Percentiles rank a stretch among this genome's conserved stretches.
These are phyloP conservation scores for Boletus rubroflammeus DNA, from an alignment of 768 basidiomycete species.

Conservation along the genomic window DNA sequence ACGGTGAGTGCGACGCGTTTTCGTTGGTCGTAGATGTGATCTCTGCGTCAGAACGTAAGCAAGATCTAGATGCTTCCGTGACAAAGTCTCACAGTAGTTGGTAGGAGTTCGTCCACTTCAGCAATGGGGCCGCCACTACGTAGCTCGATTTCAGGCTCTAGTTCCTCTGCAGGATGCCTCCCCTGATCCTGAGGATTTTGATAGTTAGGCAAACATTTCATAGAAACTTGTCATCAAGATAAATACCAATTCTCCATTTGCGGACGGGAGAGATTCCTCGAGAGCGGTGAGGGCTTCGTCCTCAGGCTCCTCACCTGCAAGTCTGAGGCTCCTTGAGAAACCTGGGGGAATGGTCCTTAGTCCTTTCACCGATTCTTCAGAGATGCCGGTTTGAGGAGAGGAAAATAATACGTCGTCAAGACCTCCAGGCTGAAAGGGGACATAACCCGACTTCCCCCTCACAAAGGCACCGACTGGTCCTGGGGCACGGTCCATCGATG, in stretches of 20 bases:
- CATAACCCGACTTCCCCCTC: constrained; percentile 87
- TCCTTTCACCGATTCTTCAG: constrained; percentile 38
- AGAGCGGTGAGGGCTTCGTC: constrained; percentile 40
- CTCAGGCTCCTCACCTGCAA: constrained; percentile 55
- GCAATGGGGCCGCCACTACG: constrained; percentile 24
- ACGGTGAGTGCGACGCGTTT: constrained; percentile 41
- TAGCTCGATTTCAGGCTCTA: constrained; percentile 21
- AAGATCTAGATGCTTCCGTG: background rate
- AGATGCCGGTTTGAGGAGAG: constrained; percentile 25
- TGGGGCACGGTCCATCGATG: constrained; percentile 81
- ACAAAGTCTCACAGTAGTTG: constrained; percentile 41
- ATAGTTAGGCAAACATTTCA: constrained; percentile 22
- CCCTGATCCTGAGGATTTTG: constrained; percentile 19
- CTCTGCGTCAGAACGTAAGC: constrained; percentile 37
- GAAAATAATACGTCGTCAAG: constrained; percentile 59
- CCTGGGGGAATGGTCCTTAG: constrained; percentile 80
- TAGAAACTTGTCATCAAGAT: constrained; percentile 2
- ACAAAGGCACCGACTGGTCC: constrained; percentile 80
- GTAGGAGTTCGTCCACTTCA: constrained; percentile 81
- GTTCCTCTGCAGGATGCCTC: constrained; percentile 16
- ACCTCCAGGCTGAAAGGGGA: constrained; percentile 95
- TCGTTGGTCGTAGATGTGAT: constrained; percentile 54
- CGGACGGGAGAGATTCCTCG: constrained; percentile 15
- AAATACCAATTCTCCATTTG: constrained; percentile 17
- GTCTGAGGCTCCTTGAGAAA: constrained; percentile 71